Base-by-base conservation (phyloP, 2,329 filamentous ascomycete species). In the Fusarium ambrosium region DNA sequence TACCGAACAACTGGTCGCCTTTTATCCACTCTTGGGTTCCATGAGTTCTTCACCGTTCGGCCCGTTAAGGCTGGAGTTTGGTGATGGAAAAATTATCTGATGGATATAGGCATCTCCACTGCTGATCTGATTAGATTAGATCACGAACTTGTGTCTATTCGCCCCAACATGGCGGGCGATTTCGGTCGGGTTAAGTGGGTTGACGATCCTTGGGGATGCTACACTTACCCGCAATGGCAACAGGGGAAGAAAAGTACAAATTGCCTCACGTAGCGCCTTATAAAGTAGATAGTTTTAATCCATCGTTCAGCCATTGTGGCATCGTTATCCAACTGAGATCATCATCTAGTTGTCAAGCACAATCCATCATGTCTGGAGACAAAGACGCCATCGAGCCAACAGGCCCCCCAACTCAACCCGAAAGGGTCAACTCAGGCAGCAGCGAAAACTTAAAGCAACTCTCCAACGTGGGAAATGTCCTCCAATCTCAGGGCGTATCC, bases 401-500 rank as follows among this genome's bases (percentile, higher is more conserved):
- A 8, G 56, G 16, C 3, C 48, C 22, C 22, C 14, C 65, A 10
- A 27, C 27, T 6, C 32, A 62, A 24, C 65, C 71, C 48, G 68
- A 71, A 39, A 61, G 64, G 61, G 68, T 71, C 13, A 48, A 72
- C 61, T 72, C 70, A 1, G 68, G 70, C n/a, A 51, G 13, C 13
- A 64, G 62, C 48, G 60, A 71, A 13, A 24, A 69, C 18, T 51
- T 73, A 55, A 73, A 75, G 48, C 73, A 70, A 10, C 53, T 68
- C 34, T 73, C 72, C 48, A 66, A 74, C 36, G 75, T 76, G 20
- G 73, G 70, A 37, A 65, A 78, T 45, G 64, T 70, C 27, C 61
- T 72, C 29, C 78, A 80, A 39, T 78, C 75, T 0, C 66, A 68
- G 55, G 79, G 79, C 14, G 79, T 81, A 34, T 79, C 77, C 2